Percentiles rank a stretch among this genome's conserved stretches.
Conservation (phyloP, 2,329 filamentous ascomycete genomes). For the Hansfordia pulvinata region DNA sequence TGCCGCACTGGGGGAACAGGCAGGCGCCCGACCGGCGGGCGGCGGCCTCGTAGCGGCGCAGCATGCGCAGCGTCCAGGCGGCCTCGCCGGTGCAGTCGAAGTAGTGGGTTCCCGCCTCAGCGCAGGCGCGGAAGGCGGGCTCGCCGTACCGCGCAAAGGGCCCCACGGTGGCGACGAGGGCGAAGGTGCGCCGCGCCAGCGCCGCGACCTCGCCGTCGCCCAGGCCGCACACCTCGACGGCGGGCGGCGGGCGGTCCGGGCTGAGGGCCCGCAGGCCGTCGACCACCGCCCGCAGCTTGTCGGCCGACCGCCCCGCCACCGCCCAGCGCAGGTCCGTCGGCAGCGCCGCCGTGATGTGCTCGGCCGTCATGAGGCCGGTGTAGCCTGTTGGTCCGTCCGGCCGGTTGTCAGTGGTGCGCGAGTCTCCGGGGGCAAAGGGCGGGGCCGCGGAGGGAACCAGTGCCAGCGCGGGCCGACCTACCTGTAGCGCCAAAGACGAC, state of each 20-base stretch:
- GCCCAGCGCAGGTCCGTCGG: slow-evolving; percentile 17
- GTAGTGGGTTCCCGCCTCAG: slow-evolving; percentile 49
- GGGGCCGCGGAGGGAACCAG: too few relatives aligned
- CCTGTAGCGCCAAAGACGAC: slow-evolving; percentile 45
- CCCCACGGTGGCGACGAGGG: slow-evolving; percentile 45
- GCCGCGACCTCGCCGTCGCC: slow-evolving; percentile 28
- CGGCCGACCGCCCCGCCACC: slow-evolving; percentile 17
- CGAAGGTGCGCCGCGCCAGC: slow-evolving; percentile 40
- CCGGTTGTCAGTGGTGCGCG: neutral
- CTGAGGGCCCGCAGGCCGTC: slow-evolving; percentile 53
- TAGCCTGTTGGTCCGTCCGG: slow-evolving; percentile 15
- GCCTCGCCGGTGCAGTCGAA: slow-evolving; percentile 49
- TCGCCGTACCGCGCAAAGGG: slow-evolving; percentile 45
- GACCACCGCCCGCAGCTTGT: slow-evolving; percentile 53
- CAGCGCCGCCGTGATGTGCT: slow-evolving; percentile 15
- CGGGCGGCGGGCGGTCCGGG: slow-evolving; percentile 43
- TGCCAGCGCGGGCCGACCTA: slow-evolving; percentile 19
- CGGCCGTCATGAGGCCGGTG: slow-evolving; percentile 16
- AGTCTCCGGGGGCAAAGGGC: too few relatives aligned
- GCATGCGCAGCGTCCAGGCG: slow-evolving; percentile 45
- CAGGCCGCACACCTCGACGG: slow-evolving; percentile 37
- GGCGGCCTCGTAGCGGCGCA: slow-evolving; percentile 38
- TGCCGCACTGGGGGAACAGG: slow-evolving; percentile 46
- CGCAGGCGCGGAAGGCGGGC: slow-evolving; percentile 45
- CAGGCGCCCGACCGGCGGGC: slow-evolving; percentile 41